Percentiles rank a stretch among this genome's conserved stretches.
Evolutionary conservation across 176 grass and related monocot genomes (phyloP).

Genomic region (Lolium perenne): DNA sequence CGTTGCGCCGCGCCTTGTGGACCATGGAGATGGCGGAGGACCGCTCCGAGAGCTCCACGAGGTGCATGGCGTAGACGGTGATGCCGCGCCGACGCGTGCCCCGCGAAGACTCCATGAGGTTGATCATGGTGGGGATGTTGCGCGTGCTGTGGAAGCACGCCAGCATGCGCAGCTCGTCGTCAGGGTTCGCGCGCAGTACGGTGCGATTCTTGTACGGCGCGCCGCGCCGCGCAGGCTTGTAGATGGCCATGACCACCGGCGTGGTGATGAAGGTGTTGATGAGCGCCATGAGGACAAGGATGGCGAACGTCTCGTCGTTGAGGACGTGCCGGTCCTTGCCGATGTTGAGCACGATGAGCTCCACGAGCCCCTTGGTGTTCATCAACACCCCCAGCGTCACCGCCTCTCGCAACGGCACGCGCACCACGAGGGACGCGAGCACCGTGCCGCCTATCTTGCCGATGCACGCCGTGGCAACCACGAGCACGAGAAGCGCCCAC

Average conservation of each 20-base stretch:
- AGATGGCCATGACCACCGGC: conserved; percentile 60
- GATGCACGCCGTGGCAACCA: conserved; percentile 60
- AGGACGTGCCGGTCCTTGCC: conserved; percentile 66
- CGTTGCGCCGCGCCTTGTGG: conserved; percentile 60
- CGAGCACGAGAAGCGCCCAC: conserved; percentile 71
- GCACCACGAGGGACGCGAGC: conserved; percentile 29
- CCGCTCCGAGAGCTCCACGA: conserved; percentile 62
- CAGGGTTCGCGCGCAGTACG: conserved; percentile 37
- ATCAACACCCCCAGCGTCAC: conserved; percentile 61
- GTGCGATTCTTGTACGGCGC: conserved; percentile 64
- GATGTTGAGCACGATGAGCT: conserved; percentile 75
- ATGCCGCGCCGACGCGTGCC: conserved; percentile 46
- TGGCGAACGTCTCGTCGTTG: conserved; percentile 71
- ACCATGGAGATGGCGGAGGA: conserved; percentile 69
- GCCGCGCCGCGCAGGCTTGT: conserved; percentile 50
- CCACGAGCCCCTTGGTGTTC: conserved; percentile 78
- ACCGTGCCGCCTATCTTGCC: conserved; percentile 72
- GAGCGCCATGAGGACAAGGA: conserved; percentile 75
- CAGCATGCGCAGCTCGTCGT: conserved; percentile 63
- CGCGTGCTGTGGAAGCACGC: conserved; percentile 72
- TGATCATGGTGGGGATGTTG: conserved; percentile 70
- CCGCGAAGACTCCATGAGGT: conserved; percentile 61
- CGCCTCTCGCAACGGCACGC: conserved; percentile 48
- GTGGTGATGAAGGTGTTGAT: conserved; percentile 73
- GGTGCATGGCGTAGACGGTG: conserved; percentile 70